Base-by-base conservation (phyloP, 345 rosid genomes). In the Jatropha curcas region DNA sequence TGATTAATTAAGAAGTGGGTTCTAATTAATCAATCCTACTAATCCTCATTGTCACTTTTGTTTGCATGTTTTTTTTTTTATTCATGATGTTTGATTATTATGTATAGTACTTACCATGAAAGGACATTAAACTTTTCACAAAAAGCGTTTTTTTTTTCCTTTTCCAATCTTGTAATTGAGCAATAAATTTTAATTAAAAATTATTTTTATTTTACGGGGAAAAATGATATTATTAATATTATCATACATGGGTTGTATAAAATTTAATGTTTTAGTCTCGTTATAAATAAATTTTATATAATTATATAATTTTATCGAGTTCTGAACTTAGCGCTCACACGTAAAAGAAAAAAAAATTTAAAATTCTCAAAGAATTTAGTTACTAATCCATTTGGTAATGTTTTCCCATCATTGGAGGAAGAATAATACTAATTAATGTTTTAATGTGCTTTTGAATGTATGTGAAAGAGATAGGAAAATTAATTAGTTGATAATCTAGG, bases 371-470 rank as follows among this genome's bases (percentile, higher is more conserved):
- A 31, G 6, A 31, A 30, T 13, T 13, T 1, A 1, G 4, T 35
- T 35, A 35, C 7, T 35, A 35, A 3, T 2, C 39, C 45, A 51
- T 0, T 22, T 9, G 10, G 28, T 43, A n/a, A 65, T 68, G 46
- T 34, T 68, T 34, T 68, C 10, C 4, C 3, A 43, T 75, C n/a
- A n/a, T n/a, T n/a, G n/a, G 71, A 43, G 46, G 39, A 46, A 43
- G 5, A 8, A 27, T 39, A 50, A 73, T 35, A 67, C 62, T 71
- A 19, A 50, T 61, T 46, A 57, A 60, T 62, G 25, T 27, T 50
- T 74, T 57, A n/a, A 70, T 33, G 71, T 66, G 76, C 39, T 55
- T 63, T 67, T 27, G 13, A 59, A 71, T 24, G 51, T 31, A 71
- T 24, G 51, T 31, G 53, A 60, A 71, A 68, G 35, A 35, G 43